A percentile compares a stretch with the other conserved stretches of the same genome.
Conservation (phyloP, 257 asterid genomes). For the Solanum phureja region DNA sequence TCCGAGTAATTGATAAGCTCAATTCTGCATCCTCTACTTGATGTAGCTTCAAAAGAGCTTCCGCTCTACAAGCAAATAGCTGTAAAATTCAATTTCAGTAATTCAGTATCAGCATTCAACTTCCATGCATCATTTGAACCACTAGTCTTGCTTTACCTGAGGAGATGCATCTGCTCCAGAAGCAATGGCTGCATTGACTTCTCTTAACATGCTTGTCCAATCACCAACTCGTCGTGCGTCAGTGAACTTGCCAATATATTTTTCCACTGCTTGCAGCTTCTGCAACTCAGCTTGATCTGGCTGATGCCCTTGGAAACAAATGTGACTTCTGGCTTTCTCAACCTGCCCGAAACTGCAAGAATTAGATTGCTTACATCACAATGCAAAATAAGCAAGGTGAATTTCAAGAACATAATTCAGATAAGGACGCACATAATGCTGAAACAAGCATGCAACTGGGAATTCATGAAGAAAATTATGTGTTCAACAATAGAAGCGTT, state of each 20-base stretch:
- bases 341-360: conserved; percentile 45
- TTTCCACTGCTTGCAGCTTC: conserved; percentile 60
- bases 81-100: conserved; percentile 37
- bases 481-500: not conserved
- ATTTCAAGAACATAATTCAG: conserved; percentile 3
- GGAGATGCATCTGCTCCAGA: conserved; percentile 72
- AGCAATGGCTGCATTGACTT: conserved; percentile 57
- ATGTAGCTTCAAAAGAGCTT: conserved; percentile 77
- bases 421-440: not conserved
- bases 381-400: conserved; percentile 9
- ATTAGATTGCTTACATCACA: conserved; percentile 14
- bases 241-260: conserved; percentile 46
- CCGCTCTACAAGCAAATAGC: conserved; percentile 82
- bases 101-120: conserved; percentile 6
- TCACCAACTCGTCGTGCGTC: conserved; percentile 55
- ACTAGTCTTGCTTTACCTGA: conserved; percentile 34
- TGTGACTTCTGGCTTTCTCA: conserved; percentile 34
- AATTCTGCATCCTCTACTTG: conserved; percentile 48
- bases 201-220: conserved; percentile 51
- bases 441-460: not conserved
- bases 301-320: conserved; percentile 27
- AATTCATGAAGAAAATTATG: not conserved
- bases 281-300: conserved; percentile 28
- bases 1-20: conserved; percentile 37
- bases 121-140: not conserved